Percentiles rank a stretch among this genome's conserved stretches.
These are phyloP conservation scores for Tolypocladium endophyticum DNA, from an alignment of 2,329 filamentous ascomycete genomes.

Conservation along the genomic window DNA sequence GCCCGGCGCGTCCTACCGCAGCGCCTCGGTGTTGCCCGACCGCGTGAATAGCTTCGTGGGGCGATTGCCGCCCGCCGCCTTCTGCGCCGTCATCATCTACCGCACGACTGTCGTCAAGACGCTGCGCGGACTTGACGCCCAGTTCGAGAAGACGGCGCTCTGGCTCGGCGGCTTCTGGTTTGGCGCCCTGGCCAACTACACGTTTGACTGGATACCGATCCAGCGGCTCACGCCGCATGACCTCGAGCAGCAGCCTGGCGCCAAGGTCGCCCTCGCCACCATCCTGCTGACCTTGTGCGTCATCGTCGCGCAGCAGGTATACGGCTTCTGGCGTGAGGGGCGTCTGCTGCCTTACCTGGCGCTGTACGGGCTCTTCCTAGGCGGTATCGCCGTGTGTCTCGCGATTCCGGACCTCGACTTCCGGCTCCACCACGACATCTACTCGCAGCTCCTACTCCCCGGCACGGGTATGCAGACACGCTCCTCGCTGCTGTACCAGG, in stretches of 20 bases:
- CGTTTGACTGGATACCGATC: slow-evolving; percentile 88
- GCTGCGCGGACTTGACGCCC: slow-evolving; percentile 62
- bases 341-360: slow-evolving; percentile 67
- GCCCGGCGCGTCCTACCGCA: slow-evolving; percentile 66
- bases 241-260: slow-evolving; percentile 78
- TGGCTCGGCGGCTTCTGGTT: slow-evolving; percentile 90
- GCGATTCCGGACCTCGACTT: slow-evolving; percentile 67
- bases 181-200: slow-evolving; percentile 91
- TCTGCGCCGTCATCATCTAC: slow-evolving; percentile 80
- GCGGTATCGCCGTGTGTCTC: slow-evolving; percentile 57
- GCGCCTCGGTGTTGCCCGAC: slow-evolving; percentile 30
- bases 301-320: slow-evolving; percentile 67
- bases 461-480: slow-evolving; percentile 85
- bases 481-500: slow-evolving; percentile 77
- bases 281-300: slow-evolving; percentile 61
- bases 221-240: slow-evolving; percentile 82
- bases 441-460: slow-evolving; percentile 75
- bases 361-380: slow-evolving; percentile 61
- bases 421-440: slow-evolving; percentile 89
- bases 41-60: slow-evolving; percentile 35
- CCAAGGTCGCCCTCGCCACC: slow-evolving; percentile 67
- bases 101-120: slow-evolving; percentile 66
- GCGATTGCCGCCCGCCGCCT: slow-evolving; percentile 76
- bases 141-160: slow-evolving; percentile 79
- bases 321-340: slow-evolving; percentile 77